Base-by-base conservation (phyloP, 1,284 basidiomycete species). In the Meira miltonrushii region DNA sequence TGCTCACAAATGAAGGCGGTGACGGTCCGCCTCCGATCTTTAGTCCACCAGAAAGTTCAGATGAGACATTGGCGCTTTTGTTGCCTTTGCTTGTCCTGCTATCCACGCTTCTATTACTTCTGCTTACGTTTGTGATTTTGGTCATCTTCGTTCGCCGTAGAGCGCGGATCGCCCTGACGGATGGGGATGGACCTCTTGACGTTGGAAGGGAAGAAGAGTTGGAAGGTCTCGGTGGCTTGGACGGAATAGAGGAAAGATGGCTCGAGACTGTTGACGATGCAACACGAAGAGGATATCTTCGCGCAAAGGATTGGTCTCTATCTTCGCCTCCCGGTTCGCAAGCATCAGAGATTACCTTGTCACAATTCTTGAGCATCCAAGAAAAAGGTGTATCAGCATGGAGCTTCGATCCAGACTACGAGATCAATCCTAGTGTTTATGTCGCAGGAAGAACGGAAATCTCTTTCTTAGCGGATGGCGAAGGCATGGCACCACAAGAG, bases 141-240 rank as follows among this genome's bases (percentile, higher is more conserved):
- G 67, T 73, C 55, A 65, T 77, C 25, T 40, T 75, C 48, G 68
- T 72, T 12, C 67, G 68, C 28, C 52, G 67, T 33, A 58, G 63
- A 39, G 66, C 68, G 10, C 59, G 69, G 2, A 70, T 72, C 59
- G 77, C 87, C 66, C 84, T 96, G 50, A 83, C 85, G 52, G 94
- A 97, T 81, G 83, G 83, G 65, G 91, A 93, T 72, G 92, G 94
- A 33, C 95, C 95, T 1, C 83, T 94, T 54, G 93, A 98, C 80
- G 86, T 98, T 81, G 88, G 86, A 69, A 84, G 90, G 56, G 90
- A 94, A 68, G 78, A 79, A 61, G 66, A 76, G 55, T 69, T 78
- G 12, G 88, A 92, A 55, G 88, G 88, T 6, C 90, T 94, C 62
- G 92, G 92, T 44, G 92, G 92, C 23, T 87, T 95, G 61, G 90